phyloP scores from a whole-genome alignment of 305 asterid species.

The Fraxinus paxiana region DNA sequence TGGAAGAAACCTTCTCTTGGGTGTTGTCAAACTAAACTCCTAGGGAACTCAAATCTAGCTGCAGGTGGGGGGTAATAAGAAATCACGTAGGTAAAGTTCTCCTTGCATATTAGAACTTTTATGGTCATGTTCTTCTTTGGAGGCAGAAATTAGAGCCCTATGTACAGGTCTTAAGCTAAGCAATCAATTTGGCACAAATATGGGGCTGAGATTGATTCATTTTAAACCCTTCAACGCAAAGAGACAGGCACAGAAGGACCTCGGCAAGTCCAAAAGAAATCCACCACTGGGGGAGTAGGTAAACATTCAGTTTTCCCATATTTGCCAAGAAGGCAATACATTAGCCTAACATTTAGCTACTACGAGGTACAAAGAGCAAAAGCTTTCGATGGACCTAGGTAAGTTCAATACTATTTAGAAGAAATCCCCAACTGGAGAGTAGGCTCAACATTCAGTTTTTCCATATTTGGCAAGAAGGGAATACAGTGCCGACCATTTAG shows the following conservation, averaged over 20 bases:
- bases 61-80: neutral
- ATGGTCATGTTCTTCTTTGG: neutral
- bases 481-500: neutral
- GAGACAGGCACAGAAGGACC: neutral
- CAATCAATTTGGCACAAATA: neutral
- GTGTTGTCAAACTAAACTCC: neutral
- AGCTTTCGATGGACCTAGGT: neutral
- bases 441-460: neutral
- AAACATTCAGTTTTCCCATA: neutral
- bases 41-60: neutral
- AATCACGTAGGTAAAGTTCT: neutral
- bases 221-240: neutral
- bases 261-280: neutral
- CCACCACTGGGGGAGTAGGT: neutral
- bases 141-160: neutral
- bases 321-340: neutral
- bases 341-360: neutral
- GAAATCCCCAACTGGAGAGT: neutral
- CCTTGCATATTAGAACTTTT: neutral
- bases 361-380: neutral
- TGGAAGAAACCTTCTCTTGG: neutral
- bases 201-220: neutral
- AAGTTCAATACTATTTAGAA: neutral
- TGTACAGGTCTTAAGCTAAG: neutral
- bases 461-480: neutral